These are phyloP conservation scores for Pichia insulana DNA, from an alignment of 805 yeast species.

Conservation along the genomic window DNA sequence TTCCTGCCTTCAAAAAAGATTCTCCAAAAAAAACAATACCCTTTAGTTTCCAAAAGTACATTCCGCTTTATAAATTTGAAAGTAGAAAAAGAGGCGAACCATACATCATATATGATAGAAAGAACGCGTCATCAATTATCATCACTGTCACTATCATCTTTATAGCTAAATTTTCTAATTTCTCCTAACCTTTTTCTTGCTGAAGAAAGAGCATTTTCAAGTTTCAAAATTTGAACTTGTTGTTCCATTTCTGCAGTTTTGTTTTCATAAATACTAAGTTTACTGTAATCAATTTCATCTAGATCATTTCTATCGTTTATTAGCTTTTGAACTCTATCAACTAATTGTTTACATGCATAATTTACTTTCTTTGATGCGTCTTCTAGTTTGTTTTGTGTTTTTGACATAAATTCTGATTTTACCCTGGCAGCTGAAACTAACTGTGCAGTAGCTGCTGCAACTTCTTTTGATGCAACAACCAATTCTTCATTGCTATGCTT, in stretches of 20 bases:
- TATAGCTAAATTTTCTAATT: slow-evolving; percentile 71
- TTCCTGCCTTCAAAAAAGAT: too few species aligned
- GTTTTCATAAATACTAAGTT: slow-evolving; percentile 67
- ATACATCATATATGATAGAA: too few species aligned
- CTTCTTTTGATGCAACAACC: slow-evolving; percentile 86
- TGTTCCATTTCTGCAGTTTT: slow-evolving; percentile 87
- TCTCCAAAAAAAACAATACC: too few species aligned
- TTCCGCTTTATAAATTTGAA: too few species aligned
- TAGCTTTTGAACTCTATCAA: slow-evolving; percentile 41
- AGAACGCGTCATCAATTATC: too few species aligned
- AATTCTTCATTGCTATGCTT: slow-evolving; percentile 70
- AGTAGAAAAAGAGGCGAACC: too few species aligned
- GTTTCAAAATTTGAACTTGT: slow-evolving; percentile 78
- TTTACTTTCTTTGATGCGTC: slow-evolving; percentile 59
- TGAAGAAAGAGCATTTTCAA: slow-evolving; percentile 60
- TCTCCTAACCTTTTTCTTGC: slow-evolving; percentile 82
- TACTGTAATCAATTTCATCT: slow-evolving; percentile 53
- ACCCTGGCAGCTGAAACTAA: slow-evolving; percentile 87
- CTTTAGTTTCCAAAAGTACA: too few species aligned
- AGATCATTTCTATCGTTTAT: slow-evolving; percentile 22
- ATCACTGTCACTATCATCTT: slow-evolving; percentile 49
- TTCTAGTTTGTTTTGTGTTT: slow-evolving; percentile 69
- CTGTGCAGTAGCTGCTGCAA: slow-evolving; percentile 87
- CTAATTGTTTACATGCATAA: slow-evolving; percentile 67
- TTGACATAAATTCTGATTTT: slow-evolving; percentile 68